Conservation (phyloP, 495 filamentous ascomycete genomes). For the Thozetella sp. region DNA sequence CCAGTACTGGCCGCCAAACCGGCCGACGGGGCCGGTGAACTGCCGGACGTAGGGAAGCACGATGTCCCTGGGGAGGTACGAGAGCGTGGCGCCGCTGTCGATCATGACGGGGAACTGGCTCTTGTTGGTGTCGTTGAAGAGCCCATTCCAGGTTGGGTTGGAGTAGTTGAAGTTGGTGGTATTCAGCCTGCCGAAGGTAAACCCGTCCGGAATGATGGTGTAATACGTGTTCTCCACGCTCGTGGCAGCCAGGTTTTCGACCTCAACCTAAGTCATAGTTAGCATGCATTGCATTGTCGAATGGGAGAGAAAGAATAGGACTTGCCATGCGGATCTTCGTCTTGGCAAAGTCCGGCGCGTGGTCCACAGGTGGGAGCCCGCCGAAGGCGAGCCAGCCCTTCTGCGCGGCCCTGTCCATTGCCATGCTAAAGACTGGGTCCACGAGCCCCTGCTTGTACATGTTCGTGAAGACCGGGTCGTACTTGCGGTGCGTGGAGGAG, state of each 20-base stretch:
- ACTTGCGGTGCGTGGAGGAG: constrained; percentile 21
- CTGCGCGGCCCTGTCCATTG: constrained; percentile 20
- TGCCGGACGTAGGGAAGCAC: constrained; percentile 36
- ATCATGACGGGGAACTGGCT: constrained; percentile 15
- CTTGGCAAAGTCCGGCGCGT: constrained; percentile 10
- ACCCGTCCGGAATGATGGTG: constrained; percentile 3
- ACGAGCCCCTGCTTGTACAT: constrained; percentile 46
- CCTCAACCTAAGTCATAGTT: constrained; percentile 9
- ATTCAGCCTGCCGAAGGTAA: background rate
- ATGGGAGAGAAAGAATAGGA: background rate
- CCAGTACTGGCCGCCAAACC: constrained; percentile 28
- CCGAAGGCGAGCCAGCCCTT: constrained; percentile 45
- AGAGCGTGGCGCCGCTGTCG: constrained; percentile 20
- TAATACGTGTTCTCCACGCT: background rate
- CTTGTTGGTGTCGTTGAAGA: background rate
- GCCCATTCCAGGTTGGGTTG: background rate
- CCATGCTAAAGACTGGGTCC: constrained; percentile 48
- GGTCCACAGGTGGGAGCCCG: constrained; percentile 20
- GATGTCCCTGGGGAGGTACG: constrained; percentile 17
- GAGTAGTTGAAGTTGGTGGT: constrained; percentile 2
- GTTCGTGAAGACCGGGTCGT: constrained; percentile 48
- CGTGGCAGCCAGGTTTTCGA: constrained; percentile 4
- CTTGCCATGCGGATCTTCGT: constrained; percentile 16
- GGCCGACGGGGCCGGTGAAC: constrained; percentile 41
- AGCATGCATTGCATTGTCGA: constrained; percentile 11